A percentile compares a stretch with the other conserved stretches of the same genome.
Conservation (phyloP, 2,329 filamentous ascomycete species). For the Chalaropsis ovoidea region DNA sequence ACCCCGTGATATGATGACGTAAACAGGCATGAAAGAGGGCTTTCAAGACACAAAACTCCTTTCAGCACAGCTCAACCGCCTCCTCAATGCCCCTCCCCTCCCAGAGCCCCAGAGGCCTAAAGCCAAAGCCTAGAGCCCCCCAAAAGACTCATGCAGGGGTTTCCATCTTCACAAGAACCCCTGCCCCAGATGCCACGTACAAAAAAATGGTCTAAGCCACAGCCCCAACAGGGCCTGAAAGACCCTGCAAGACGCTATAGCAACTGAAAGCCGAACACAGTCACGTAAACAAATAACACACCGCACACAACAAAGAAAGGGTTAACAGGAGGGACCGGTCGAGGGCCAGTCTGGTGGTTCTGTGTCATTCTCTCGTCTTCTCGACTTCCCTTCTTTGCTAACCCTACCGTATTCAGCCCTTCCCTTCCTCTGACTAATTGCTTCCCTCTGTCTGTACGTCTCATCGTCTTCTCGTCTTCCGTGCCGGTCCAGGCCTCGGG, state of each 20-base stretch:
- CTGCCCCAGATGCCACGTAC: background rate
- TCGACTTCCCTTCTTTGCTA: background rate
- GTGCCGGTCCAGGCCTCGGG: no score
- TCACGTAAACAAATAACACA: background rate
- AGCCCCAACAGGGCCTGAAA: background rate
- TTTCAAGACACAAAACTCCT: background rate
- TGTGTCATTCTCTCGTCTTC: background rate
- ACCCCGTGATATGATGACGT: no score
- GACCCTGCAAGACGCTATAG: background rate
- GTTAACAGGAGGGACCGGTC: no score
- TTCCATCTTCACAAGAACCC: background rate
- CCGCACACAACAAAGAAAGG: background rate
- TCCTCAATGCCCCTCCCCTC: background rate
- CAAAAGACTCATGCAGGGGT: background rate
- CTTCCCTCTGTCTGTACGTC: background rate
- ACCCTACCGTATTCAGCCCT: background rate
- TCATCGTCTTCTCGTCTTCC: background rate
- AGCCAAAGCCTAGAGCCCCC: background rate
- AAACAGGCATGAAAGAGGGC: no score
- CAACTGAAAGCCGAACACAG: background rate
- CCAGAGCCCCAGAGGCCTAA: background rate
- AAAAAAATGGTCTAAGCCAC: constrained; percentile 10
- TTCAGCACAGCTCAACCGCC: background rate
- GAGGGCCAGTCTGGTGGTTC: background rate
- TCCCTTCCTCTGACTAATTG: background rate